Evolutionary conservation across 129 eudicot genomes (phyloP).

Genomic region (Heracleum sosnowskyi): DNA sequence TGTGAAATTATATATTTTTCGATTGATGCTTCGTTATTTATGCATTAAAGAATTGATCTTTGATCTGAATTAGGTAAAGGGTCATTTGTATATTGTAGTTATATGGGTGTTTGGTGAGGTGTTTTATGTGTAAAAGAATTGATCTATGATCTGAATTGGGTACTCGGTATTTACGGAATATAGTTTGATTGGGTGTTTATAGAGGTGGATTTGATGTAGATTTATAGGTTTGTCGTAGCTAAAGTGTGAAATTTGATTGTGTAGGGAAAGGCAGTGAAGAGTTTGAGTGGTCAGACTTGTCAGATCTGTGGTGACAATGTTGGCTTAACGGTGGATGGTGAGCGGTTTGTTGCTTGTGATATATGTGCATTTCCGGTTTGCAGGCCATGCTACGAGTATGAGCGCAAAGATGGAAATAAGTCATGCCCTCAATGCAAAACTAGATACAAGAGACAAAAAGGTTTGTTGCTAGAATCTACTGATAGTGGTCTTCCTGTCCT

Average conservation of each 20-base stretch:
- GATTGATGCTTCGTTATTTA: background rate
- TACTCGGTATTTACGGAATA: background rate
- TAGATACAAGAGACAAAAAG: conserved; percentile 84
- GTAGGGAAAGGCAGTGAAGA: conserved; percentile 67
- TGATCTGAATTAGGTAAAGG: background rate
- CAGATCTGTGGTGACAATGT: conserved; percentile 89
- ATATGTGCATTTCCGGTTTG: conserved; percentile 84
- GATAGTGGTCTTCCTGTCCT: background rate
- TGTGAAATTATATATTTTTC: background rate
- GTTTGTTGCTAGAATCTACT: conserved; percentile 21
- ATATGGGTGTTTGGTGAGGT: no score
- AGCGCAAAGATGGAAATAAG: conserved; percentile 80
- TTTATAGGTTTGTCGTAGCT: background rate
- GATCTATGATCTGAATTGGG: background rate
- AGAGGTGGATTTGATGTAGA: background rate
- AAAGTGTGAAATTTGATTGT: background rate
- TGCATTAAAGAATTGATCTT: background rate
- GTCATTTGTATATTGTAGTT: background rate
- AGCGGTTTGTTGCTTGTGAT: conserved; percentile 79
- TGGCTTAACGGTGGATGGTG: conserved; percentile 56
- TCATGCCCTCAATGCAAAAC: conserved; percentile 97
- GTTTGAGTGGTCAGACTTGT: conserved; percentile 59
- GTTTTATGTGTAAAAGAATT: background rate
- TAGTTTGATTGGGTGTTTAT: background rate
- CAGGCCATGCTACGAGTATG: conserved; percentile 88